Evolutionary conservation across 2,329 filamentous ascomycete species (phyloP).

Genomic region (Neonectria ditissima): DNA sequence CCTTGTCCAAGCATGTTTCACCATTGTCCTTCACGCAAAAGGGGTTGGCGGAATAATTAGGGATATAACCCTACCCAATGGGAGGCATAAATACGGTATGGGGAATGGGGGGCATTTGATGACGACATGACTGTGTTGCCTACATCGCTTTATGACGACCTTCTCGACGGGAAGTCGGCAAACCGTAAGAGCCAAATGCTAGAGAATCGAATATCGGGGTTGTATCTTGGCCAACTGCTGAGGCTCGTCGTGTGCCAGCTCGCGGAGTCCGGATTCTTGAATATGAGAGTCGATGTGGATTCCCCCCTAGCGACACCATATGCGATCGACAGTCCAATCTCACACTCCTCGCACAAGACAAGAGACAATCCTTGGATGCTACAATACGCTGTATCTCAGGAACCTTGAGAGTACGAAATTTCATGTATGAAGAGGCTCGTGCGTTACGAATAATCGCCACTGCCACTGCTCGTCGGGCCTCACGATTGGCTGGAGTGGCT

Average conservation of each 20-base stretch:
- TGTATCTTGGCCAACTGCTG: conserved; percentile 84
- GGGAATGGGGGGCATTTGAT: conserved; percentile 29
- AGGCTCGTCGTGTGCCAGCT: conserved; percentile 60
- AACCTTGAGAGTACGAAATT: background rate
- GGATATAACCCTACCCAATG: no score
- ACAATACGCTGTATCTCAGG: background rate
- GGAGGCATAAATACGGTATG: no score
- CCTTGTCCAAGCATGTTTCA: no score
- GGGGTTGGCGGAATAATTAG: no score
- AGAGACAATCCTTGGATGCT: no score
- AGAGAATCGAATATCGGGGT: conserved; percentile 84
- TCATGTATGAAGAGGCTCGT: background rate
- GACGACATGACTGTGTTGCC: conserved; percentile 16
- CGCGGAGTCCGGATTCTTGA: background rate
- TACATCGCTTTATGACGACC: conserved; percentile 2
- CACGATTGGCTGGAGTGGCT: conserved; percentile 4
- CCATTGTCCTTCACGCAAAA: no score
- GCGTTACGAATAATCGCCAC: background rate
- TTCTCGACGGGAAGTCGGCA: conserved; percentile 72
- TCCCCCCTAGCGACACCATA: background rate
- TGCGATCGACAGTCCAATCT: conserved; percentile 5
- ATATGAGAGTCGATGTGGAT: background rate
- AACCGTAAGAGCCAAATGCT: conserved; percentile 86
- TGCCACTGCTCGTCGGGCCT: conserved; percentile 15
- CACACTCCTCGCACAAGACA: background rate